phyloP scores from a whole-genome alignment of 495 filamentous ascomycete genomes.

The Aspergillus saccharolyticus region DNA sequence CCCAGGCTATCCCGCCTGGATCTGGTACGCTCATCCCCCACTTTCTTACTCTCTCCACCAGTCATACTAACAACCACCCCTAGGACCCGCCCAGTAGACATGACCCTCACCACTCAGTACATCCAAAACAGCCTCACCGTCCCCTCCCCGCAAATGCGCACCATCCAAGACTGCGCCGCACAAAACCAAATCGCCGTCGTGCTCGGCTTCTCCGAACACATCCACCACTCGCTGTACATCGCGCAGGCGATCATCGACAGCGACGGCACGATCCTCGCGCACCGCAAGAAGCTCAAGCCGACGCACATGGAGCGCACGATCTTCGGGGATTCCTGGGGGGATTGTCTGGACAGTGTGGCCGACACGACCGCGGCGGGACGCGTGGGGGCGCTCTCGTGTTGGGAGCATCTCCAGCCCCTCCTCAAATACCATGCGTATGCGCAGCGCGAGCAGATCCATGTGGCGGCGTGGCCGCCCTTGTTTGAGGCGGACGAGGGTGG shows the following conservation, averaged over 20 bases:
- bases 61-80: neutral
- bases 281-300: slow-evolving; percentile 54
- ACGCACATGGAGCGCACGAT: slow-evolving; percentile 61
- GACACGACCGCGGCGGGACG: slow-evolving; percentile 35
- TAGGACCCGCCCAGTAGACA: slow-evolving; percentile 44
- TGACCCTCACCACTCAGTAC: slow-evolving; percentile 39
- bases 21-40: slow-evolving; percentile 56
- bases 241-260: slow-evolving; percentile 48
- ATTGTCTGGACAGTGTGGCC: slow-evolving; percentile 38
- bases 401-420: slow-evolving; percentile 57
- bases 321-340: slow-evolving; percentile 50
- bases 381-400: slow-evolving; percentile 48
- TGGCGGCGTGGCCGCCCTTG: slow-evolving; percentile 53
- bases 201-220: slow-evolving; percentile 51
- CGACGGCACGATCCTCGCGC: slow-evolving; percentile 39
- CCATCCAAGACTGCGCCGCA: slow-evolving; percentile 36
- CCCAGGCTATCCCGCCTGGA: slow-evolving; percentile 53
- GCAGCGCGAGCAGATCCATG: slow-evolving; percentile 51
- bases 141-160: slow-evolving; percentile 43
- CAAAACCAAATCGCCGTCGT: slow-evolving; percentile 43
- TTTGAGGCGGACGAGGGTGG: slow-evolving; percentile 20
- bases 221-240: slow-evolving; percentile 49
- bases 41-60: too few species aligned
- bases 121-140: slow-evolving; percentile 46
- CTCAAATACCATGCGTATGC: slow-evolving; percentile 52